Base-by-base conservation (phyloP, 495 filamentous ascomycete species). In the Physcia stellaris region DNA sequence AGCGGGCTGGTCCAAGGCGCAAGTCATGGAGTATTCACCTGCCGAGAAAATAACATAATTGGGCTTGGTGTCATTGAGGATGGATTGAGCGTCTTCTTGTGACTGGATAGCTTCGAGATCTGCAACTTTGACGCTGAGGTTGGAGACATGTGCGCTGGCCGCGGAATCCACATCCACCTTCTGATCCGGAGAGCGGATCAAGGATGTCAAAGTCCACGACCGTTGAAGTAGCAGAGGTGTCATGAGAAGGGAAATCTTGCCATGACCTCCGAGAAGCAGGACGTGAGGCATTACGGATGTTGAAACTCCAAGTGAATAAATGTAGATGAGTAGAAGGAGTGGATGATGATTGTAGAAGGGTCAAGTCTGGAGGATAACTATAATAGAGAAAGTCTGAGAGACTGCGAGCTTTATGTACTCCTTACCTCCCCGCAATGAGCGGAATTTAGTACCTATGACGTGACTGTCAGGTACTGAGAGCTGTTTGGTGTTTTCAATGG, bases 31-130 rank as follows among this genome's bases (percentile, higher is more conserved):
- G 45, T 61, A 29, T 56, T n/a, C n/a, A 78, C 79, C 82, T 24
- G 85, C 85, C 50, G 75, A 75, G 77, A 77, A 93, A 32, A 88
- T 70, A 7, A 92, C 76, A 54, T 79, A 86, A 43, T 83, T 73
- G 0, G 75, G 70, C 28, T 64, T 64, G 2, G 70, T 67, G 24
- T 68, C 53, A 12, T 79, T 70, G 20, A 85, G 49, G 45, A 85
- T 63, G 39, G 56, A 57, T 48, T 71, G 60, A 2, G 79, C 82
- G 47, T 83, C 71, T 3, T 50, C 59, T 4, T 73, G 64, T 24
- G 59, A 74, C 46, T 75, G 77, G 12, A 85, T 62, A 18, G 80
- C 77, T 18, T 86, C 80, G 3, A 87, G 47, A 34, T 77, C 84
- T 23, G 71, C 68, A 30, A 88, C 60, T 0, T 84, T 56, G 3